A percentile compares a stretch with the other conserved stretches of the same genome.
phyloP scores from a whole-genome alignment of 2,329 filamentous ascomycete genomes.

The Hymenoscyphus occultus region DNA sequence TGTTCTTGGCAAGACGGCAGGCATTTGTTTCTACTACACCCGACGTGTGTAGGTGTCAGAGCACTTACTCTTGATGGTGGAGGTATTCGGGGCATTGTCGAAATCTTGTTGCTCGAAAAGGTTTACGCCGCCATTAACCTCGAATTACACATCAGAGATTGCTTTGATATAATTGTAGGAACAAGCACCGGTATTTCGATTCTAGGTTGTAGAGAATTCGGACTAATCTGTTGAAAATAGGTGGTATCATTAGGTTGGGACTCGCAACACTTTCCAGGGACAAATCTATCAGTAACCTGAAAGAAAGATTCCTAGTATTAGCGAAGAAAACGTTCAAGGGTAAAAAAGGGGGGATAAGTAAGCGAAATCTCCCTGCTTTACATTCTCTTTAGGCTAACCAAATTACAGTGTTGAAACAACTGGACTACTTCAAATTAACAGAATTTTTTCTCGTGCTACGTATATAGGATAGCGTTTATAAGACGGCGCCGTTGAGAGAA shows the following conservation, averaged over 20 bases:
- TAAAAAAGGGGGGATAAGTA: constrained; percentile 4
- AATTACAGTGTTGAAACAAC: not conserved
- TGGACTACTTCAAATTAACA: constrained; percentile 15
- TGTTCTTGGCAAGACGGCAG: constrained; percentile 3
- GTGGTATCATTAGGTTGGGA: not conserved
- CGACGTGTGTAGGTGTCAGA: constrained; percentile 4
- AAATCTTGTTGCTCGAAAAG: constrained; percentile 3
- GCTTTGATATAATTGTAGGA: constrained; percentile 15
- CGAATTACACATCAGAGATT: constrained; percentile 10
- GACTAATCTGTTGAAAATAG: not conserved
- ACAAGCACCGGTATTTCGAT: constrained; percentile 11
- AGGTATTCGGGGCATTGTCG: constrained; percentile 12
- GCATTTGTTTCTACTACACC: constrained; percentile 1
- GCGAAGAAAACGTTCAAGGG: constrained; percentile 10
- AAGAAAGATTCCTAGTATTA: constrained; percentile 8
- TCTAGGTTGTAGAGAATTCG: not conserved
- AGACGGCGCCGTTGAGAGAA: constrained; percentile 10
- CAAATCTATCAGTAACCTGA: constrained; percentile 8
- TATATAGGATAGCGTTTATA: constrained; percentile 15
- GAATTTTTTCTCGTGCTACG: constrained; percentile 12
- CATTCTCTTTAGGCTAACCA: not conserved
- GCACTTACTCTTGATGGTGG: constrained; percentile 12
- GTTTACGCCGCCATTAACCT: constrained; percentile 8
- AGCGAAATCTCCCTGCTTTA: not conserved
- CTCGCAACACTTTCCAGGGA: not conserved